Base-by-base conservation (phyloP, 2,329 filamentous ascomycete genomes). In the Xenosphaeropsis pyriputrescens region DNA sequence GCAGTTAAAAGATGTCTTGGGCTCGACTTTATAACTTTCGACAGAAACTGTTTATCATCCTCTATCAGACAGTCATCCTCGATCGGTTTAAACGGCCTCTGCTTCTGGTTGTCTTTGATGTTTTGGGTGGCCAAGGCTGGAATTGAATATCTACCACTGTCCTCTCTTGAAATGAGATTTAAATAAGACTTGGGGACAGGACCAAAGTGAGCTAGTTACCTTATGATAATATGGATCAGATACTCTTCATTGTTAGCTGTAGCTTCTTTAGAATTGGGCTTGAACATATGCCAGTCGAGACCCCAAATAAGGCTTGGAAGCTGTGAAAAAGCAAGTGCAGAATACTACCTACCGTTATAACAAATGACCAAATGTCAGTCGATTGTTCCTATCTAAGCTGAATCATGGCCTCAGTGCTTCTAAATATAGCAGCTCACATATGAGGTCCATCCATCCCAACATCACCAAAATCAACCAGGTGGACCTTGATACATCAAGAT, bases 1-100 rank as follows among this genome's bases (percentile, higher is more conserved):
- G 57, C 60, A 6, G 56, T 56, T 6, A 58, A 61, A 22, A 59
- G 49, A 41, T 64, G 59, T 39, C 60, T 53, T 32, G 55, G 58
- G 41, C 64, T 59, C 5, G 64, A 49, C 42, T 57, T 62, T 59
- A 65, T 63, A 14, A 64, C 59, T 44, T 53, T 63, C 2, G 46
- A 35, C 14, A 64, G 41, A 44, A 63, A 63, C 12, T 36, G 38
- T 34, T 52, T 55, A 37, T 59, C 55, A 29, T 50, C 44, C 18
- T 47, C 39, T 3, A 42, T 26, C 22, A 26, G 12, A 48, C 47
- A 36, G 16, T 49, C 44, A 40, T 47, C 43, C 41, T 45, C 39
- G 35, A 44, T 41, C 32, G 44, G 4, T 38, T 40, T 41, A 38
- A 49, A 49, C 13, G 47, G 47, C 37, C 46, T 56, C 41, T 39